Conservation (phyloP, 129 eudicot genomes). For the Pseudognaphalium luteoalbum region DNA sequence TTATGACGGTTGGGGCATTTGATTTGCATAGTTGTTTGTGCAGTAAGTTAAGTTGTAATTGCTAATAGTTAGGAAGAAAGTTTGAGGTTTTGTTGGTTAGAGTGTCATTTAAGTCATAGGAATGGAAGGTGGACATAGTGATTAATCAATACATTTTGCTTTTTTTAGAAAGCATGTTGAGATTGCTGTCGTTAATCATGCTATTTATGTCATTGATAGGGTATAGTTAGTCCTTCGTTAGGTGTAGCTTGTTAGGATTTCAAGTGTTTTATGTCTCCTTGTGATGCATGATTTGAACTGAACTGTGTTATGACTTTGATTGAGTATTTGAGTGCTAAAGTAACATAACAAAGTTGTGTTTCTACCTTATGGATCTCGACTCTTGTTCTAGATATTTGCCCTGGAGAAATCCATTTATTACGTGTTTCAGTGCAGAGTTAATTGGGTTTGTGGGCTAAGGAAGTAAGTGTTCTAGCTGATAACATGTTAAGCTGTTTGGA, state of each 20-base stretch:
- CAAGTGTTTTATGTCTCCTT: background rate
- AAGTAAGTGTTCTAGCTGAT: background rate
- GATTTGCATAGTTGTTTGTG: background rate
- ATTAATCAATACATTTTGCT: too few relatives aligned
- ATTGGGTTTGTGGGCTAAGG: background rate
- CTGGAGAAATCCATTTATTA: background rate
- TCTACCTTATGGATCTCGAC: background rate
- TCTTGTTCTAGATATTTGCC: background rate
- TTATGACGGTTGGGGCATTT: background rate
- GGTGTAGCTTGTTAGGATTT: background rate
- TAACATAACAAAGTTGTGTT: background rate
- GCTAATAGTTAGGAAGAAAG: background rate
- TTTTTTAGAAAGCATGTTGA: too few relatives aligned
- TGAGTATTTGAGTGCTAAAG: background rate
- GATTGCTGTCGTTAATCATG: background rate
- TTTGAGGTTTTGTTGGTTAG: background rate
- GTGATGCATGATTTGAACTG: background rate
- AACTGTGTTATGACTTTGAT: background rate
- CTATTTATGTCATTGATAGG: background rate
- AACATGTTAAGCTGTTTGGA: background rate
- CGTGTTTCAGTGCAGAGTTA: background rate
- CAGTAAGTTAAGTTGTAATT: background rate
- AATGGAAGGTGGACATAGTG: too few relatives aligned
- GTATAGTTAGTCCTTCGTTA: background rate
- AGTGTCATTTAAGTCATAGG: background rate